Base-by-base conservation (phyloP, 768 basidiomycete genomes). In the Suillus hirtellus region DNA sequence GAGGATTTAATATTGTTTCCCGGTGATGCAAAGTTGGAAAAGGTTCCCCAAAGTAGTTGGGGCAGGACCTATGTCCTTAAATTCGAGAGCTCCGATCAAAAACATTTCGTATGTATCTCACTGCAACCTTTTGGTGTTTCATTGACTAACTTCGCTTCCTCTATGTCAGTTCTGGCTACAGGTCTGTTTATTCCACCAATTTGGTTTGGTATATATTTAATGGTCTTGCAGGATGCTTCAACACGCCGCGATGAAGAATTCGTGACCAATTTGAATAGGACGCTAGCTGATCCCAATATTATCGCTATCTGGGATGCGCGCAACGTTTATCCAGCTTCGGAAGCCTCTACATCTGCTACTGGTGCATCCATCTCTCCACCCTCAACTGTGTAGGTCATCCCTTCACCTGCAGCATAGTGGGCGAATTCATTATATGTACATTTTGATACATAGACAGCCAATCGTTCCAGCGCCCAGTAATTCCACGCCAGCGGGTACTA, bases 1-100 rank as follows among this genome's bases (percentile, higher is more conserved):
- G 92, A 93, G 78, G 95, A 97, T 70, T 77, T 95, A 61, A 93
- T 96, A 66, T 77, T 96, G 60, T 93, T 96, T 74, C 93, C 93
- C 1, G 84, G 85, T 2, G 95, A 97, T 75, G 94, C 95, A 4
- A 84, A 82, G 1, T 93, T 97, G 71, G 81, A 82, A 68, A 89
- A 88, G 74, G 89, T 96, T 11, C 64, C 83, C 2, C 86, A 93
- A 70, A 84, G 89, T 11, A 71, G 77, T 0, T 79, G 80, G 38
- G 92, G 90, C 7, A 81, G 93, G 65, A 87, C 89, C 5, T 93
- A 92, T 68, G 92, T 96, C 65, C 88, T 96, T 73, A 93, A 92
- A 76, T 96, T 97, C 79, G 88, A 90, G 0, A 94, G 92, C 24
- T 96, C 94, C 15, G 85, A 93, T 72, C 91, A 93, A 71, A 86